A percentile compares a stretch with the other conserved stretches of the same genome.
Evolutionary conservation across 371 early-diverging fungal species (phyloP).

Genomic region (Mortierella sp.): DNA sequence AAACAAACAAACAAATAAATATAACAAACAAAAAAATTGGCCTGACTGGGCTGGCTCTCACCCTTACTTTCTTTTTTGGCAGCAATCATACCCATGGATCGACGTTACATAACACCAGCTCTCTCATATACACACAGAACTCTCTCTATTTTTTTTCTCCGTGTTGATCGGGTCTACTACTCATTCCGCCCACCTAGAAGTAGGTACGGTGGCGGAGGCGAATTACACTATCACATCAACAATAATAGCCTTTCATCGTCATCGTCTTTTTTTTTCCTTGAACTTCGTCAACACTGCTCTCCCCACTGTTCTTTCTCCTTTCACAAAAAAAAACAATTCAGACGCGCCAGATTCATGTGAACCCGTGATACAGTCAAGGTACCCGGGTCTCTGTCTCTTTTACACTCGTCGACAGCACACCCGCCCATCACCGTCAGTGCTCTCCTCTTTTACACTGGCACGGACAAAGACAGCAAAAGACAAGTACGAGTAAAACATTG

Average conservation of each 20-base stretch:
- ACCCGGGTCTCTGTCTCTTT: slow-evolving; percentile 3
- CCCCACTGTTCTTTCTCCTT: neutral
- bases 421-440: neutral
- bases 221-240: neutral
- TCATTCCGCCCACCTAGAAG: neutral
- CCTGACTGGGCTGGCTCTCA: neutral
- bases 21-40: neutral
- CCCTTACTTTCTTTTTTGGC: neutral
- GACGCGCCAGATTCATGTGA: neutral
- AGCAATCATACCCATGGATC: neutral
- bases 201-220: neutral
- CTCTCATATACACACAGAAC: neutral
- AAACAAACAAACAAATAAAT: neutral
- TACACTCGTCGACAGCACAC: neutral
- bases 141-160: neutral
- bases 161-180: neutral
- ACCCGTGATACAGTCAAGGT: neutral
- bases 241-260: neutral
- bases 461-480: neutral
- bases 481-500: slow-evolving; percentile 12
- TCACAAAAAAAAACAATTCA: neutral
- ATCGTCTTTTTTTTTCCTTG: neutral
- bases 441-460: neutral
- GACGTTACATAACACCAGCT: neutral
- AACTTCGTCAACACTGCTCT: slow-evolving; percentile 5